phyloP scores from a whole-genome alignment of 768 basidiomycete species.

The Mycena crocata region DNA sequence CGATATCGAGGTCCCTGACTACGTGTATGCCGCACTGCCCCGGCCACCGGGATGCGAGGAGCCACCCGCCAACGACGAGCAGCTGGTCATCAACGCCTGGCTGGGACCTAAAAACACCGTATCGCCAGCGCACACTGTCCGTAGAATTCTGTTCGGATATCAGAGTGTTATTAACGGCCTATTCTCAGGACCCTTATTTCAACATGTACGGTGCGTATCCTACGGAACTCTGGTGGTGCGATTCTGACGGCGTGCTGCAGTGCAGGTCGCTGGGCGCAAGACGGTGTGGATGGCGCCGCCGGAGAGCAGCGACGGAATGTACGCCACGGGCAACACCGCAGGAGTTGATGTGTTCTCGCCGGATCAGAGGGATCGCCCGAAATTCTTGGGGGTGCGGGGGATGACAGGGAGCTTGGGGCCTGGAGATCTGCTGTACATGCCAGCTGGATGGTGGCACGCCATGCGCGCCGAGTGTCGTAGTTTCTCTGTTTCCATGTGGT shows the following conservation, averaged over 20 bases:
- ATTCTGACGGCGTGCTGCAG: conserved; percentile 51
- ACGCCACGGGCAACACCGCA: conserved; percentile 86
- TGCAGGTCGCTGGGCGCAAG: conserved; percentile 90
- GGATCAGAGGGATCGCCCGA: conserved; percentile 51
- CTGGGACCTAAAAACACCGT: conserved; percentile 82
- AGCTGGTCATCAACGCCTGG: conserved; percentile 83
- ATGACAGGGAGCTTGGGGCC: conserved; percentile 73
- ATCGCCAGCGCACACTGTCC: conserved; percentile 90
- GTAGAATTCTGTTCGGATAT: conserved; percentile 29
- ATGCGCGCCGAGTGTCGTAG: conserved; percentile 87
- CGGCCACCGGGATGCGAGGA: conserved; percentile 65
- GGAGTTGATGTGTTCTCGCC: conserved; percentile 78
- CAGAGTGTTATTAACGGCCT: conserved; percentile 17
- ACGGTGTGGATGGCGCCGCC: conserved; percentile 94
- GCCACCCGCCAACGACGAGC: conserved; percentile 74
- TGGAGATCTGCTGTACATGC: conserved; percentile 91
- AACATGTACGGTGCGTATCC: conserved; percentile 81
- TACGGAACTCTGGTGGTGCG: conserved; percentile 9
- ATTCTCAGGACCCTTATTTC: conserved; percentile 86
- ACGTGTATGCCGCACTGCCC: conserved; percentile 76
- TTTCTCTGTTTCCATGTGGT: conserved; percentile 94
- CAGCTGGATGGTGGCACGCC: conserved; percentile 95
- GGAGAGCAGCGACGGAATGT: conserved; percentile 64
- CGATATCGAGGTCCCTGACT: conserved; percentile 90
- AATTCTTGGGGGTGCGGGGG: conserved; percentile 71